A percentile compares a stretch with the other conserved stretches of the same genome.
These are phyloP conservation scores for Nemania abortiva DNA, from an alignment of 2,329 filamentous ascomycete genomes.

Conservation along the genomic window DNA sequence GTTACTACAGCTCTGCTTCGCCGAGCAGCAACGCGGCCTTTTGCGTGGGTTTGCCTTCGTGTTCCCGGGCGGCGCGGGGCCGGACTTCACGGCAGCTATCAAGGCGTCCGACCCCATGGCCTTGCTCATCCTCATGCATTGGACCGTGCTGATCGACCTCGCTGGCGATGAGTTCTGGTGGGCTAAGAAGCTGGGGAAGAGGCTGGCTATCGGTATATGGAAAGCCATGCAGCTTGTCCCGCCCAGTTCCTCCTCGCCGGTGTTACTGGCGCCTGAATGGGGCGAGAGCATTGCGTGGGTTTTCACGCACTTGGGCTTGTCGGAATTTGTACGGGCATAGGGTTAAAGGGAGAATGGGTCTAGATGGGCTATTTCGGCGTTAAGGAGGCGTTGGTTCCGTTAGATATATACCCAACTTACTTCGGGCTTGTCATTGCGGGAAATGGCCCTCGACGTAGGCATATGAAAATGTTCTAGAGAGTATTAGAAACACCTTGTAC, in stretches of 20 bases:
- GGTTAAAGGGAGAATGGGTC: neutral
- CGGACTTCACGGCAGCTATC: conserved; percentile 50
- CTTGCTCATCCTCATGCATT: conserved; percentile 55
- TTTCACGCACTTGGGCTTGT: conserved; percentile 41
- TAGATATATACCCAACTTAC: conserved; percentile 32
- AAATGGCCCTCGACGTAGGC: conserved; percentile 3
- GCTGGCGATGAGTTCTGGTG: conserved; percentile 47
- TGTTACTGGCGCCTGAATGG: conserved; percentile 42
- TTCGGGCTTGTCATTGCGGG: conserved; percentile 1
- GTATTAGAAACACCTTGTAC: neutral
- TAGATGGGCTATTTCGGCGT: conserved; percentile 10
- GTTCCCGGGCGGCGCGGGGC: conserved; percentile 50
- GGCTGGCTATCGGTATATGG: conserved; percentile 46
- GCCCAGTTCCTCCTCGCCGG: conserved; percentile 23
- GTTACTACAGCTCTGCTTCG: conserved; percentile 51
- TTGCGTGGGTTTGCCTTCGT: conserved; percentile 51
- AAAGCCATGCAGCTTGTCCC: conserved; percentile 42
- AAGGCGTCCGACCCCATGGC: conserved; percentile 52
- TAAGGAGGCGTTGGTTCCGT: conserved; percentile 14
- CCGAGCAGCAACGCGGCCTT: conserved; percentile 51
- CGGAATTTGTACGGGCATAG: conserved; percentile 13
- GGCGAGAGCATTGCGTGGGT: conserved; percentile 48
- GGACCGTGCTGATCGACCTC: conserved; percentile 52
- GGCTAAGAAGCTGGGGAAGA: conserved; percentile 38
- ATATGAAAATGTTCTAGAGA: conserved; percentile 9